Evolutionary conservation across 2,329 filamentous ascomycete genomes (phyloP), one percentile per base, ranked within the genome.

Genomic region (Sporothrix schenckii): DNA sequence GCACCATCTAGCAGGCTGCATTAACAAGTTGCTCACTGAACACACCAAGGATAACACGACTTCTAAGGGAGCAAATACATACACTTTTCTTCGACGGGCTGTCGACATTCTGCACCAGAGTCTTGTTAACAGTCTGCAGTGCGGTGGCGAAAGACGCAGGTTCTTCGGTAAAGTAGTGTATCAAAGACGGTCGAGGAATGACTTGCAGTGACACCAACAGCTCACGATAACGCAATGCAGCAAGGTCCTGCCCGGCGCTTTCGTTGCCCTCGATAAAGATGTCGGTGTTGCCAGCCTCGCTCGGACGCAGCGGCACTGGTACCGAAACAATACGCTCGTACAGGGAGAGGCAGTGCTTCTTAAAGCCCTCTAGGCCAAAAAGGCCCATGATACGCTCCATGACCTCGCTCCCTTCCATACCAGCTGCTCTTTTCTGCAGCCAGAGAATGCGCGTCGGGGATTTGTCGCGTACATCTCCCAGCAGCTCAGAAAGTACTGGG

Each of bases 381-480:
- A 66, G 44, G 9, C 44, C 47, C 61, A 39, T 66, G 24, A 66
- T 66, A 16, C 24, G 24, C 14, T 66, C 47, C 61, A 66, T 66
- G 44, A 66, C 61, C 27, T 66, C 44, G 27, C 16, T 66, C 2
- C 24, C 61, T 34, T 49, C 24, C 24, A 49, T 30, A 6, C 60
- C 44, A 14, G n/a, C 60, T 21, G 44, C 44, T n/a, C 39, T 65
- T 16, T 49, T 65, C 41, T 65, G 21, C 13, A 66, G 24, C 61
- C 61, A 66, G 24, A 10, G 24, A 27, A 30, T 50, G 16, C 61
- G 61, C 24, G 61, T 16, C 16, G 24, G 24, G 21, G 61, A 50
- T 11, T 14, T n/a, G 27, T 66, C 61, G 27, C 61, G 61, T 9
- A 50, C 24, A 52, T 66, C 44, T 1, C 61, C 44, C 9, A 66